Conservation (phyloP, 2,329 filamentous ascomycete genomes). For the Fusarium oxysporum region DNA sequence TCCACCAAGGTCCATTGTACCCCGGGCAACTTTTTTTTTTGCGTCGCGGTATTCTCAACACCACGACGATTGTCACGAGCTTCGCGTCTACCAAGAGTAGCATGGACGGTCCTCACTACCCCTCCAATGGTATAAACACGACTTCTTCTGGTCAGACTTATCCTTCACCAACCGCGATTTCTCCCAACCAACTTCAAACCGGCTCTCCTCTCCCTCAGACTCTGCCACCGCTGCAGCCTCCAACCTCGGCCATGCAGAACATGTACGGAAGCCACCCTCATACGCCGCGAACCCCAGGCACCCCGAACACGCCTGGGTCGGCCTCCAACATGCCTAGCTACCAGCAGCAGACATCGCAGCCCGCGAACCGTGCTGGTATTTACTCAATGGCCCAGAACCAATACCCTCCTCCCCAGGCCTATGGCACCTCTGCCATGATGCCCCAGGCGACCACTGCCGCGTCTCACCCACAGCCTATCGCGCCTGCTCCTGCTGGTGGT, state of each 20-base stretch:
- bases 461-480: conserved; percentile 80
- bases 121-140: conserved; percentile 68
- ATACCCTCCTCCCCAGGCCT: conserved; percentile 65
- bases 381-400: conserved; percentile 69
- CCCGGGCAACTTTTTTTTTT: conserved; percentile 33
- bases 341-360: conserved; percentile 63
- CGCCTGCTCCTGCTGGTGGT: conserved; percentile 73
- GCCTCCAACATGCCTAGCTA: conserved; percentile 65
- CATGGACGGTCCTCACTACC: conserved; percentile 68
- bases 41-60: conserved; percentile 44
- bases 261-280: conserved; percentile 70
- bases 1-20: conserved; percentile 39
- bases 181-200: conserved; percentile 64
- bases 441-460: conserved; percentile 74
- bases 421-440: conserved; percentile 71
- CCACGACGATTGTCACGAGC: conserved; percentile 39
- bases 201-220: conserved; percentile 63
- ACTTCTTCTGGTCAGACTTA: conserved; percentile 61
- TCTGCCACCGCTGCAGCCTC: conserved; percentile 66
- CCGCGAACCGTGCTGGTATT: conserved; percentile 60
- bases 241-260: conserved; percentile 56
- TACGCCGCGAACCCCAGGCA: conserved; percentile 71
- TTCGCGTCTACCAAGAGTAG: conserved; percentile 54
- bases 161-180: conserved; percentile 63
- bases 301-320: conserved; percentile 70